These are phyloP conservation scores for Cercophora newfieldiana DNA, from an alignment of 495 filamentous ascomycete species.

Conservation along the genomic window DNA sequence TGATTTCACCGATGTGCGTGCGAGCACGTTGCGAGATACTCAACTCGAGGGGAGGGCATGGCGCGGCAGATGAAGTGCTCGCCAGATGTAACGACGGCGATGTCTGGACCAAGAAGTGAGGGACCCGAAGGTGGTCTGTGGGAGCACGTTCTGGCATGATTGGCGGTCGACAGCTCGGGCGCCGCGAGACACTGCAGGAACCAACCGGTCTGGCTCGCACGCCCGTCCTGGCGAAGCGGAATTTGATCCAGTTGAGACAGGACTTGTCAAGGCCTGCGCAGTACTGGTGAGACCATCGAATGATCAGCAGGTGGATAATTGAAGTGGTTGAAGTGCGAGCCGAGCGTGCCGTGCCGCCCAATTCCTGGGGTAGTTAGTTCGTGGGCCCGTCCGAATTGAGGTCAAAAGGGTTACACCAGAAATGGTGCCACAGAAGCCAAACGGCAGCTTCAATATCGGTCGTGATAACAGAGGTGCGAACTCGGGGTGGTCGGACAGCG, in stretches of 20 bases:
- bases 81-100: constrained; percentile 5
- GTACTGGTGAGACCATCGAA: background rate
- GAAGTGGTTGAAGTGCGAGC: background rate
- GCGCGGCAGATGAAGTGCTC: constrained; percentile 9
- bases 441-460: background rate
- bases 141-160: constrained; percentile 40
- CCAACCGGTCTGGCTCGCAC: constrained; percentile 5
- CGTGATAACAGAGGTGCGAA: constrained; percentile 17
- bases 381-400: background rate
- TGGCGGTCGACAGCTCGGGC: constrained; percentile 28
- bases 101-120: constrained; percentile 4
- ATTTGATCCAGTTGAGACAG: constrained; percentile 1
- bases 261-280: background rate
- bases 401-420: background rate
- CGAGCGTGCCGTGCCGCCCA: constrained; percentile 18
- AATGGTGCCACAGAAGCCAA: background rate
- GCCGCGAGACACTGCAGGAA: constrained; percentile 22
- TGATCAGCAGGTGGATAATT: constrained; percentile 1
- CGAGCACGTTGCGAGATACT: background rate
- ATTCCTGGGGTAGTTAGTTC: constrained; percentile 8
- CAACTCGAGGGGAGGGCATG: background rate
- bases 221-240: background rate
- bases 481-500: constrained; percentile 8
- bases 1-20: background rate
- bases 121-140: constrained; percentile 19